Base-by-base conservation (phyloP, 495 filamentous ascomycete genomes). In the Tuber umbilicatum region DNA sequence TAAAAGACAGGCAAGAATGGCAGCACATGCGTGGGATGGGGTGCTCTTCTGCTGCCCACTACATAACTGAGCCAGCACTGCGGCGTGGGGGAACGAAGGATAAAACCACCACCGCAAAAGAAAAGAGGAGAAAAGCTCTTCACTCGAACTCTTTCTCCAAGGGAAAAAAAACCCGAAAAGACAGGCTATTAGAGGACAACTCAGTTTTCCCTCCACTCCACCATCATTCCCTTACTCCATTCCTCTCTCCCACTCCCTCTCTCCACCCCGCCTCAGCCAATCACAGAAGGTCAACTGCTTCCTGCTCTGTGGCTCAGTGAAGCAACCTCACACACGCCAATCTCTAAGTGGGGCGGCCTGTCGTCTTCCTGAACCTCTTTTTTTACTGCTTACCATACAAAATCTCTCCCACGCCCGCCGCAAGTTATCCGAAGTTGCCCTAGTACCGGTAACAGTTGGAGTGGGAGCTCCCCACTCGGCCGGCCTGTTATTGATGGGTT, bases 401-500 rank as follows among this genome's bases (percentile, higher is more conserved):
- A 93, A 97, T 72, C 83, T 85, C 79, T 94, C 92, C 55, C 89
- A 87, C 80, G 97, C 93, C 75, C 91, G 89, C 82, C 87, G 89
- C 84, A 97, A 97, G 86, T 97, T 98, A 31, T 91, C 90, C 86
- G 97, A 94, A 35, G 94, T 64, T 64, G 55, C 55, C 55, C 55
- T 64, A 27, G 55, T 31, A 64, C 55, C n/a, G 55, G 27, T 64
- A 31, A 64, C 9, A 31, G 55, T 64, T 35, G 27, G 55, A 64
- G 55, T 64, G 55, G 55, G 55, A 64, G 55, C 55, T 64, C 55
- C 55, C 55, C 55, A 64, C 55, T 27, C 27, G 31, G 31, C 27
- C 55, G 55, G 55, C 55, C 55, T 64, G 55, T 27, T 35, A 64
- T 64, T 31, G 55, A 64, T 64, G 55, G 55, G 3, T 64, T 64